A percentile compares a stretch with the other conserved stretches of the same genome.
These are phyloP conservation scores for Postia placenta DNA, from an alignment of 768 basidiomycete genomes.

Conservation along the genomic window DNA sequence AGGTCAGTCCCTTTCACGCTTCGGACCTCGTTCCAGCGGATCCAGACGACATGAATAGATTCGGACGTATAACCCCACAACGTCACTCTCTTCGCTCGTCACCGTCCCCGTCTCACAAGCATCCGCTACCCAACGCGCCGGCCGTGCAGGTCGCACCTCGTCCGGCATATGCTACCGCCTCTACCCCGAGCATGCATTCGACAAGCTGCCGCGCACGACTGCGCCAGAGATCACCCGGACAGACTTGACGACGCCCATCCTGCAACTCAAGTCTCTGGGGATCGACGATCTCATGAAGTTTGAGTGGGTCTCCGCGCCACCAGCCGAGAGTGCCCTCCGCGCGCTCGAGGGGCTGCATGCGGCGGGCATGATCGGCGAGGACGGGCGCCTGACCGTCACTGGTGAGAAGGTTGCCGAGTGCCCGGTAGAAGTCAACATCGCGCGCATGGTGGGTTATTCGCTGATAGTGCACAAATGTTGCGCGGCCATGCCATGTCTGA, in stretches of 20 bases:
- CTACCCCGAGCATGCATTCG: slow-evolving; percentile 62
- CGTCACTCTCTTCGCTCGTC: slow-evolving; percentile 76
- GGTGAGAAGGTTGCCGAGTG: slow-evolving; percentile 91
- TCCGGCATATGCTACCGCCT: slow-evolving; percentile 90
- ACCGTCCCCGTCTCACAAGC: slow-evolving; percentile 82
- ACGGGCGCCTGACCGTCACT: slow-evolving; percentile 67
- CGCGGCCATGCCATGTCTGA: no score
- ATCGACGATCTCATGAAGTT: slow-evolving; percentile 95
- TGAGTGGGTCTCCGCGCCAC: slow-evolving; percentile 90
- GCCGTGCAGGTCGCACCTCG: slow-evolving; percentile 91
- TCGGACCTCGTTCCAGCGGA: not conserved
- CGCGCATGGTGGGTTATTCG: slow-evolving; percentile 77
- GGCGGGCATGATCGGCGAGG: slow-evolving; percentile 79
- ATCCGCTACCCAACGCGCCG: slow-evolving; percentile 89
- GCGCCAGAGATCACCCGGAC: slow-evolving; percentile 88
- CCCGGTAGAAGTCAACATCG: slow-evolving; percentile 87
- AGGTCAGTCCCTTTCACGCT: slow-evolving; percentile 41
- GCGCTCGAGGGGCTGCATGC: slow-evolving; percentile 80
- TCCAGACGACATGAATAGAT: slow-evolving; percentile 44
- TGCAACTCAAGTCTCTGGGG: slow-evolving; percentile 92
- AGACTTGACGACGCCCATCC: slow-evolving; percentile 85
- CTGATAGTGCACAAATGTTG: no score
- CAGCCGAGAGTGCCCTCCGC: slow-evolving; percentile 76
- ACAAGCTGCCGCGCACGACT: slow-evolving; percentile 59
- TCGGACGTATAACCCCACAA: slow-evolving; percentile 83